Base-by-base conservation (phyloP, 352 stramenopile genomes). In the Phytophthora colocasiae region DNA sequence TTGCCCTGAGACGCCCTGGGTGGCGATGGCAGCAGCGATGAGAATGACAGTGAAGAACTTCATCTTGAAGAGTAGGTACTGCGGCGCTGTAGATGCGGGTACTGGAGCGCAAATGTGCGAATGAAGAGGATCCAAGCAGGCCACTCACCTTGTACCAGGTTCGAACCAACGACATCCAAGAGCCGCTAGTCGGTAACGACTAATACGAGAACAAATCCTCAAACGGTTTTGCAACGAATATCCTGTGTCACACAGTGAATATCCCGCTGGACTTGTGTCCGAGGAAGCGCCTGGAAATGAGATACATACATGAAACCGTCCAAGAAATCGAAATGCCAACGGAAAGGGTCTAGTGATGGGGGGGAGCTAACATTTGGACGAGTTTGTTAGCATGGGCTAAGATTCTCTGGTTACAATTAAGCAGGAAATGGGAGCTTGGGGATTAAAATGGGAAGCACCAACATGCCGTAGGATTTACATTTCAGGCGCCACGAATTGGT, bases 31-130 rank as follows among this genome's bases (percentile, higher is more conserved):
- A 24, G 56, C 40, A 24, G 53, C 55, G 32, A 78, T 31, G 47
- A 74, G 56, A 36, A 78, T 24, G 49, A 53, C 56, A 22, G 70
- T 66, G 46, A 78, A 75, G 47, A 72, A 63, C 51, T 78, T 78
- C 70, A 78, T 78, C 52, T 64, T 75, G 17, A 17, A n/a, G 34
- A 41, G 7, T 51, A 34, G 8, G 47, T 19, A 19, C 19, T 19
- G 19, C 19, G 19, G 19, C 19, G 19, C 24, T 70, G 24, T 64
- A 59, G 59, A 59, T 77, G 66, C 45, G 58, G 46, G 34, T 45
- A 36, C 36, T 69, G 39, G 41, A 58, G 57, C 8, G 70, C 61
- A 71, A 75, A 78, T 75, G 56, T 65, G 53, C 46, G 65, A 78
- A 78, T 78, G 70, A 75, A n/a, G 7, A 48, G 56, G 26, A 52